A percentile compares a stretch with the other conserved stretches of the same genome.
phyloP scores from a whole-genome alignment of 2,329 filamentous ascomycete genomes.

The Aspergillus oerlinghausenensis region DNA sequence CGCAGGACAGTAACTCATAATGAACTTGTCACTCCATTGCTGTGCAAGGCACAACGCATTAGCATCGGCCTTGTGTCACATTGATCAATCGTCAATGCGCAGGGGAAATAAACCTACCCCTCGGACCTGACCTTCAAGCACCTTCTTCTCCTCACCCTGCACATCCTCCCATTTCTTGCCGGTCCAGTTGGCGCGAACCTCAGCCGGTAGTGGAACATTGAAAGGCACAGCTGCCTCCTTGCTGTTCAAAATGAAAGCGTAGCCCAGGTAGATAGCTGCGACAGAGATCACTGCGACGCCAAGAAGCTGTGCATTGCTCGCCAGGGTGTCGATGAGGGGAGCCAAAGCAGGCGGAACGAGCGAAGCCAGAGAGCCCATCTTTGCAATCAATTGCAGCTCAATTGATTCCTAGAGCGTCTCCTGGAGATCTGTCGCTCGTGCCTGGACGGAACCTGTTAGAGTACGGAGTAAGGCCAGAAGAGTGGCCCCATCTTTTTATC shows the following conservation, averaged over 20 bases:
- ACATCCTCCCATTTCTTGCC: conserved; percentile 35
- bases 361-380: conserved; percentile 22
- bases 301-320: conserved; percentile 18
- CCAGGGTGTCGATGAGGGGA: conserved; percentile 15
- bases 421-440: neutral
- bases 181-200: conserved; percentile 27
- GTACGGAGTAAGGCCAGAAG: conserved; percentile 1
- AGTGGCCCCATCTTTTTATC: conserved; percentile 18
- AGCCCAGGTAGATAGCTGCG: conserved; percentile 28
- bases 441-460: neutral
- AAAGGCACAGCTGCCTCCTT: conserved; percentile 34
- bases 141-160: conserved; percentile 27
- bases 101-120: conserved; percentile 28
- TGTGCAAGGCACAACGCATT: conserved; percentile 16
- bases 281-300: conserved; percentile 27
- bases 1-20: conserved; percentile 63
- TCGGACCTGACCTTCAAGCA: conserved; percentile 35
- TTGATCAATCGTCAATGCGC: neutral
- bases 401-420: conserved; percentile 11
- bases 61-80: conserved; percentile 5
- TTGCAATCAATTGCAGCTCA: conserved; percentile 9
- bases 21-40: conserved; percentile 37
- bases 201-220: conserved; percentile 34
- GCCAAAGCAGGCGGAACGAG: conserved; percentile 20
- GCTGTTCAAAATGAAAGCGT: conserved; percentile 24